phyloP scores from a whole-genome alignment of 352 stramenopile species.

The Phytophthora litchii region DNA sequence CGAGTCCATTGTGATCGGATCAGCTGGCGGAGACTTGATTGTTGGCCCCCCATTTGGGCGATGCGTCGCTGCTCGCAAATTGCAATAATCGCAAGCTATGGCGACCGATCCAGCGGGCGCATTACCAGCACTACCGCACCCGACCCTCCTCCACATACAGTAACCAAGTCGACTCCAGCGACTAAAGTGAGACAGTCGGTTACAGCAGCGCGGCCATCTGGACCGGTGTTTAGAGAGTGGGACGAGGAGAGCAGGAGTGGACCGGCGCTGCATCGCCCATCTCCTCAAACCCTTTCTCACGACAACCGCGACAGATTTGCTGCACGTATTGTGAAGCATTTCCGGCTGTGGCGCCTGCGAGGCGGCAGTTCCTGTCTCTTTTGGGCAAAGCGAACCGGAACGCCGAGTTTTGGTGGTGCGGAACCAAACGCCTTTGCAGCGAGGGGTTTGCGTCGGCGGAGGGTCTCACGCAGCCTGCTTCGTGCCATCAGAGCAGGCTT shows the following conservation, averaged over 20 bases:
- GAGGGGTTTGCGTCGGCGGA: too few relatives aligned
- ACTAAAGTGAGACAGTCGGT: not conserved
- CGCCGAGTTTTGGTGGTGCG: not conserved
- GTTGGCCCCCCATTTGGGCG: conserved; percentile 8
- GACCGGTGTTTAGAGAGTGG: conserved; percentile 22
- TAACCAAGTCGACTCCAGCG: too few relatives aligned
- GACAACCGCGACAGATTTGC: conserved; percentile 24
- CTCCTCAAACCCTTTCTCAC: conserved; percentile 20
- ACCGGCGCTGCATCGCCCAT: conserved; percentile 6
- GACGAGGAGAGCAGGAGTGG: conserved; percentile 1
- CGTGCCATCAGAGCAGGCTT: conserved; percentile 8
- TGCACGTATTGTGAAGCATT: conserved; percentile 18
- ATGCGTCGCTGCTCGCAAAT: conserved; percentile 29
- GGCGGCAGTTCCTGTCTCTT: conserved; percentile 37
- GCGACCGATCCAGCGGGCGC: not conserved
- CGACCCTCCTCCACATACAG: too few relatives aligned
- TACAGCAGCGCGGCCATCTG: not conserved
- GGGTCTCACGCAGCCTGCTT: conserved; percentile 6
- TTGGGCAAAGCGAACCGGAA: not conserved
- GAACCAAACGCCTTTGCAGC: too few relatives aligned
- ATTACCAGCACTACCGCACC: too few relatives aligned
- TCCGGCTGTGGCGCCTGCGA: conserved; percentile 26
- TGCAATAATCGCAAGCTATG: conserved; percentile 13
- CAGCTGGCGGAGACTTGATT: conserved; percentile 24
- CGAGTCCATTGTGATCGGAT: conserved; percentile 2